These are phyloP conservation scores for Zoysia japonica DNA, from an alignment of 176 grass and related monocot species.

Conservation along the genomic window DNA sequence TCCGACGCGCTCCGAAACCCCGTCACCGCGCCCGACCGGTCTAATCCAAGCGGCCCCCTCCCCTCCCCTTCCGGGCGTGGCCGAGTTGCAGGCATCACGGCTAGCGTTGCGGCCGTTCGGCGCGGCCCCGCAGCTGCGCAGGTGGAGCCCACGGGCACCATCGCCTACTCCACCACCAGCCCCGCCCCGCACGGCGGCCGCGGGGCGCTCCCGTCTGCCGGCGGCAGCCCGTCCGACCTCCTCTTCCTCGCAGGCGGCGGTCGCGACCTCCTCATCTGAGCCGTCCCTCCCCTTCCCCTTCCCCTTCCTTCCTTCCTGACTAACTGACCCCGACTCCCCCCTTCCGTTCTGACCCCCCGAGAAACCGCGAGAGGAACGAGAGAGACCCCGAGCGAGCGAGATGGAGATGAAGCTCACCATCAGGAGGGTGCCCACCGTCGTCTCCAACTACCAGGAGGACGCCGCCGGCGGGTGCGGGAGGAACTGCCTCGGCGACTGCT, in stretches of 20 bases:
- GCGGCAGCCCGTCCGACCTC: conserved; percentile 94
- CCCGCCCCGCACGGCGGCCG: conserved; percentile 92
- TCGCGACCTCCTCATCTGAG: conserved; percentile 27
- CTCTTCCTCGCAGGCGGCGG: conserved; percentile 99
- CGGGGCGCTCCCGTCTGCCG: conserved; percentile 87
- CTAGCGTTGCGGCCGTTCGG: conserved; percentile 77
- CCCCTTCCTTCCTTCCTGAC: neutral
- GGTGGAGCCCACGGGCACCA: conserved; percentile 68
- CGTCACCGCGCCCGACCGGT: neutral
- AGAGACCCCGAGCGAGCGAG: neutral
- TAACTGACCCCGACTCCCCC: neutral
- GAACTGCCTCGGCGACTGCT: conserved; percentile 92
- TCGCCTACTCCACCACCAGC: conserved; percentile 38
- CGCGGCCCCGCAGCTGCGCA: conserved; percentile 73
- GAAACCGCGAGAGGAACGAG: conserved; percentile 24
- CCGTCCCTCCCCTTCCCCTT: too few relatives aligned
- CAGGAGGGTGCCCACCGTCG: conserved; percentile 86
- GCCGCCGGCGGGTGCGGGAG: conserved; percentile 55
- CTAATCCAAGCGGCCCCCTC: neutral
- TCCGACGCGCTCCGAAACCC: neutral
- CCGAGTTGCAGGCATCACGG: conserved; percentile 70
- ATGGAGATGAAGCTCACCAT: conserved; percentile 88
- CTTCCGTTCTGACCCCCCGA: neutral
- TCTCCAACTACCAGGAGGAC: conserved; percentile 98
- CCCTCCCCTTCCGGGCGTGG: neutral